Evolutionary conservation across 2,329 filamentous ascomycete species (phyloP), one percentile per base, ranked within the genome.

Genomic region (Ophiostoma ulmi): DNA sequence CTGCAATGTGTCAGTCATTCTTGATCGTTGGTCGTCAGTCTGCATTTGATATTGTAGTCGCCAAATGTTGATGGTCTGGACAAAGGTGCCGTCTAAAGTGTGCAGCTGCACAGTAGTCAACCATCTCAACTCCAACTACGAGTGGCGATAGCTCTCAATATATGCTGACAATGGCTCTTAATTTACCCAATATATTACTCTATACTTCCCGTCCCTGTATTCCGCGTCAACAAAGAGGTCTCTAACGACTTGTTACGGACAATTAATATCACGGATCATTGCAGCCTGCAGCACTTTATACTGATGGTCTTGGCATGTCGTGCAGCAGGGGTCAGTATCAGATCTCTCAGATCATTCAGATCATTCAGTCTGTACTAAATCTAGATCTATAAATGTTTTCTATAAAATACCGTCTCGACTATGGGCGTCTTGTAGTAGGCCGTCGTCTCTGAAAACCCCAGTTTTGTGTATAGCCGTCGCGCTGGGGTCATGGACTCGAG

Each of bases 381-480:
- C 31, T 44, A 13, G 11, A 44, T 10, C 39, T 44, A 44, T 26
- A 26, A 1, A 58, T 5, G 1, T 22, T 26, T 58, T 13, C 52
- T 41, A 31, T 70, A 72, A 41, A 73, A 74, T 0, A 72, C 10
- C 5, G 73, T 73, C 48, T 70, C 71, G 3, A 26, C 31, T 14
- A 73, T 69, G 14, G 73, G 73, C 39, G 70, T 72, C 17, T 71
- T 67, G 61, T 74, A 74, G 67, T 74, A 74, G 2, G 72, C 69
- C 17, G 38, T 22, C 14, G 69, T 72, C 52, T 72, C 58, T 68
- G 77, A 76, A 73, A 83, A 85, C 2, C 83, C 83, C 74, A 82
- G 78, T 72, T 80, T 84, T 71, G 80, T 77, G 75, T 85, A 85
- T 38, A 85, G 76, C 8, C 76, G 76, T 52, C 79, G 76, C 0